A percentile compares a stretch with the other conserved stretches of the same genome.
phyloP scores from a whole-genome alignment of 2,329 filamentous ascomycete genomes.

The Fusarium sp. region DNA sequence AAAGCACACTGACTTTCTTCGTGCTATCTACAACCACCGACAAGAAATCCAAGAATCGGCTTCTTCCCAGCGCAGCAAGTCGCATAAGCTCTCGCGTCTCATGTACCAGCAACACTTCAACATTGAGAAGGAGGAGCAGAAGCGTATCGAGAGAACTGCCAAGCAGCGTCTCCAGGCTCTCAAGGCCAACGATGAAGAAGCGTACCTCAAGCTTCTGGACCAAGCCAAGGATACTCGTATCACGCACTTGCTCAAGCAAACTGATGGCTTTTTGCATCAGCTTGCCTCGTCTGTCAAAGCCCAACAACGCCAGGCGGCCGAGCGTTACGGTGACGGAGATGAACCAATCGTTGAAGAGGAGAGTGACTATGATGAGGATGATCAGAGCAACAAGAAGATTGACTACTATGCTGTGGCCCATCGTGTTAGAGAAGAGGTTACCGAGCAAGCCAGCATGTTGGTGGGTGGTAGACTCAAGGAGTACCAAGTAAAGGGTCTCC shows the following conservation, averaged over 20 bases:
- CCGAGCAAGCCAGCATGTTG: conserved; percentile 81
- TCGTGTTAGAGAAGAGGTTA: conserved; percentile 92
- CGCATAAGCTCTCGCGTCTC: conserved; percentile 85
- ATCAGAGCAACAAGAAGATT: conserved; percentile 80
- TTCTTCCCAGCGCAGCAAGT: conserved; percentile 73
- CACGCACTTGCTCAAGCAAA: conserved; percentile 94
- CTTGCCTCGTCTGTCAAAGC: conserved; percentile 93
- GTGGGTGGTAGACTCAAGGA: conserved; percentile 95
- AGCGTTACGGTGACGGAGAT: conserved; percentile 76
- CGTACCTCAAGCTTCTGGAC: conserved; percentile 95
- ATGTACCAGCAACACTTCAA: conserved; percentile 92
- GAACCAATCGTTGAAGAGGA: conserved; percentile 66
- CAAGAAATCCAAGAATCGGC: conserved; percentile 78
- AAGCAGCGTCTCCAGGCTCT: conserved; percentile 99
- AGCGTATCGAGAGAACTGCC: conserved; percentile 94
- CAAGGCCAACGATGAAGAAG: conserved; percentile 99
- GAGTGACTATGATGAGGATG: conserved; percentile 73
- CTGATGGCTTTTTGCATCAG: conserved; percentile 95
- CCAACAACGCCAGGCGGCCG: conserved; percentile 85
- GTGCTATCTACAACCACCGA: conserved; percentile 84
- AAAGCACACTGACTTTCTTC: conserved; percentile 92
- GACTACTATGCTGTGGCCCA: conserved; percentile 99
- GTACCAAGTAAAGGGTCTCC: conserved; percentile 97
- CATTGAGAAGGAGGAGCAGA: conserved; percentile 99
- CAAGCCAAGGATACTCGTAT: conserved; percentile 99